Evolutionary conservation across 768 basidiomycete species (phyloP).

Genomic region (Xerocomellus chrysenteron): DNA sequence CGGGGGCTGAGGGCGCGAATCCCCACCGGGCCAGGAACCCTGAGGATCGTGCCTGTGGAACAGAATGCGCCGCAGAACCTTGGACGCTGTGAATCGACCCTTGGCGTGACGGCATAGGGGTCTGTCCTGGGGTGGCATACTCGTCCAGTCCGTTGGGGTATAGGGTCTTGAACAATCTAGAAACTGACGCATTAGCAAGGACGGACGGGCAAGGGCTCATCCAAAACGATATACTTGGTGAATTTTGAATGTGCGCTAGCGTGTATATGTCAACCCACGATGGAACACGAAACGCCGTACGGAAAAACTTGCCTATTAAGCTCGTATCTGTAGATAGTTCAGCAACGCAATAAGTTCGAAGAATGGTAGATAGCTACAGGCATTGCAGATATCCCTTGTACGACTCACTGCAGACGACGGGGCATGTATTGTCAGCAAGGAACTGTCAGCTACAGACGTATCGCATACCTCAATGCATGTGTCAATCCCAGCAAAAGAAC

Average conservation of each 20-base stretch:
- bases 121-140: slow-evolving; percentile 38
- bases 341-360: not conserved
- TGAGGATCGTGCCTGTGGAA: slow-evolving; percentile 17
- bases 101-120: slow-evolving; percentile 37
- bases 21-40: slow-evolving; percentile 42
- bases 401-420: slow-evolving; percentile 51
- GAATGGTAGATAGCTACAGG: slow-evolving; percentile 44
- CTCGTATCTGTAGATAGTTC: slow-evolving; percentile 35
- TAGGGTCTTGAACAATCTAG: slow-evolving; percentile 64
- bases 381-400: slow-evolving; percentile 81
- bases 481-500: slow-evolving; percentile 70
- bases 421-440: slow-evolving; percentile 1
- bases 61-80: slow-evolving; percentile 18
- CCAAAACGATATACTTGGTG: slow-evolving; percentile 49
- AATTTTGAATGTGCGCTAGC: slow-evolving; percentile 69
- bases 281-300: not conserved
- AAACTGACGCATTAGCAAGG: not conserved
- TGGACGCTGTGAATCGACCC: slow-evolving; percentile 26
- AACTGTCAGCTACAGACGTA: not conserved
- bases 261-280: slow-evolving; percentile 20
- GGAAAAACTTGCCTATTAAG: slow-evolving; percentile 51
- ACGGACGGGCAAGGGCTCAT: not conserved
- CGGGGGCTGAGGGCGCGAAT: slow-evolving; percentile 10
- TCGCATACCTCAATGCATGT: slow-evolving; percentile 60
- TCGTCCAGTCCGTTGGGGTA: slow-evolving; percentile 60